Conservation (phyloP, 805 yeast species). For the Teunomyces pallodes region DNA sequence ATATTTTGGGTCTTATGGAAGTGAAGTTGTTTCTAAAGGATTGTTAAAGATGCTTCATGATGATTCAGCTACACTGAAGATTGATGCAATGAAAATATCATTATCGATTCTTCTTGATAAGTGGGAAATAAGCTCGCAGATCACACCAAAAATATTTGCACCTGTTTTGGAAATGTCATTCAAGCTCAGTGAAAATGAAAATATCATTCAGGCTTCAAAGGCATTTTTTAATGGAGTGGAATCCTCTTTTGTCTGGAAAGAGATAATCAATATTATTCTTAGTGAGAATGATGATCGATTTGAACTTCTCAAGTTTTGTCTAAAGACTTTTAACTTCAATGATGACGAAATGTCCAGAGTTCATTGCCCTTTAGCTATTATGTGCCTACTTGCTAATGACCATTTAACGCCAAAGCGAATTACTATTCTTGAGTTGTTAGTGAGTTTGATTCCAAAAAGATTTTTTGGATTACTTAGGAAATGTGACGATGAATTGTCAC, state of each 20-base stretch:
- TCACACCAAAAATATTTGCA: slow-evolving; percentile 67
- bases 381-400: slow-evolving; percentile 40
- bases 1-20: slow-evolving; percentile 63
- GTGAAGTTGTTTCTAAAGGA: slow-evolving; percentile 49
- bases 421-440: slow-evolving; percentile 38
- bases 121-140: slow-evolving; percentile 85
- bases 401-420: slow-evolving; percentile 29
- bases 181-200: slow-evolving; percentile 27
- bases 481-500: background rate
- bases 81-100: slow-evolving; percentile 61
- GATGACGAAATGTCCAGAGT: slow-evolving; percentile 83
- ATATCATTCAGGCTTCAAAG: slow-evolving; percentile 56
- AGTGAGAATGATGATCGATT: slow-evolving; percentile 28
- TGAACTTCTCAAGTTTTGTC: slow-evolving; percentile 55
- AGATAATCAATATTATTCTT: slow-evolving; percentile 44
- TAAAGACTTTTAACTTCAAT: slow-evolving; percentile 64
- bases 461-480: slow-evolving; percentile 36
- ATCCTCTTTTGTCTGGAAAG: slow-evolving; percentile 71
- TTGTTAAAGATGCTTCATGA: slow-evolving; percentile 47
- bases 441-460: slow-evolving; percentile 60
- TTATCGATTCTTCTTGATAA: slow-evolving; percentile 74
- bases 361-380: slow-evolving; percentile 71
- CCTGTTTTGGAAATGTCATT: slow-evolving; percentile 59
- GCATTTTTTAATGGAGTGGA: slow-evolving; percentile 86
- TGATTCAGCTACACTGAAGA: slow-evolving; percentile 26